Conservation (phyloP, 2,329 filamentous ascomycete species). For the Scopulariopsis brevicaulis region DNA sequence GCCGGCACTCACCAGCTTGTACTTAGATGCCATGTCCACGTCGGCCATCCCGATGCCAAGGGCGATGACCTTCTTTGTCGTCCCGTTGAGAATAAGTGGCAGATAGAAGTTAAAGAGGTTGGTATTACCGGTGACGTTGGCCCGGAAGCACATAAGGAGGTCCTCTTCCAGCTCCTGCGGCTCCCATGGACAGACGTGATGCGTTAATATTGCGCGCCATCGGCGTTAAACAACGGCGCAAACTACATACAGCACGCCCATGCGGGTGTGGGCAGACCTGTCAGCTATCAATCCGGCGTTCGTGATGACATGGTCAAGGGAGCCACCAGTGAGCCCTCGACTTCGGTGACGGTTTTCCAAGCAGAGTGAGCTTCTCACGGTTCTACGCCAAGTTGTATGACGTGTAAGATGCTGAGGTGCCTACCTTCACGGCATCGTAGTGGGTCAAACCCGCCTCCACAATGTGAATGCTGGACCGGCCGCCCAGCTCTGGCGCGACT, state of each 20-base stretch:
- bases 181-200: not conserved
- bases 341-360: not conserved
- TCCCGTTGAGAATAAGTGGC: conserved; percentile 35
- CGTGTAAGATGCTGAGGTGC: not conserved
- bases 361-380: not conserved
- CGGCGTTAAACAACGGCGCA: not conserved
- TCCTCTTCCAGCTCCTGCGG: conserved; percentile 1
- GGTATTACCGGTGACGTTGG: conserved; percentile 38
- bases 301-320: not conserved
- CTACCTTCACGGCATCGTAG: conserved; percentile 4
- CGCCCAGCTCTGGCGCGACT: conserved; percentile 14
- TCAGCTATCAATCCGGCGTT: not conserved
- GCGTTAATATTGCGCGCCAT: not conserved
- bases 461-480: conserved; percentile 25
- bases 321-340: not conserved
- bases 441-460: conserved; percentile 17
- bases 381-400: not conserved
- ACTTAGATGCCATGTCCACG: conserved; percentile 22
- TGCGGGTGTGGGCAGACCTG: not conserved
- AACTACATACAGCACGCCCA: not conserved
- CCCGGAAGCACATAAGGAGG: conserved; percentile 16
- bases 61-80: conserved; percentile 37
- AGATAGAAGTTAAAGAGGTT: conserved; percentile 38
- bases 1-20: conserved; percentile 18
- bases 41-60: conserved; percentile 36